Base-by-base conservation (phyloP, 345 rosid species). In the Sonneratia alba region DNA sequence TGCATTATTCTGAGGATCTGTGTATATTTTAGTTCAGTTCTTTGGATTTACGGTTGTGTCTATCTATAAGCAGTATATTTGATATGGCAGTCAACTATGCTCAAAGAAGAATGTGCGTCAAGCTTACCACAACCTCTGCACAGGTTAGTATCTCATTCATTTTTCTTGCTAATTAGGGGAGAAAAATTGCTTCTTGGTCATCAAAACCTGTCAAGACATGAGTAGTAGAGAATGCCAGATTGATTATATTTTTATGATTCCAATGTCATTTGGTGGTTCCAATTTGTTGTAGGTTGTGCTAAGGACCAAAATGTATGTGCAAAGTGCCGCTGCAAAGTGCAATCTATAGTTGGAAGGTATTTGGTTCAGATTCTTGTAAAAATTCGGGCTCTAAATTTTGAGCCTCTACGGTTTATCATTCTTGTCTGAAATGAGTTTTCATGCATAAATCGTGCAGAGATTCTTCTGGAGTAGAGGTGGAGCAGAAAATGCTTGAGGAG, bases 271-370 rank as follows among this genome's bases (percentile, higher is more conserved):
- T 21, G 49, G 69, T 70, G 48, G 48, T 63, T 36, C 59, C 65
- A 36, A 78, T 36, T 68, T 47, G 67, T 45, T 78, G 15, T 78
- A 94, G 98, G 87, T 70, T 95, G 99, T 83, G 99, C 99, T 0
- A 95, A 90, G 91, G 99, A 92, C 78, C 91, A 88, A 67, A 81
- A 86, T 16, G 93, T 95, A 13, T 90, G 97, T 66, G 96, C 98
- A 1, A 95, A 95, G 90, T 92, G 99, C 77, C 72, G 93, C 57
- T 85, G 87, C 74, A 75, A 66, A 19, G 90, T 80, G 64, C 85
- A 73, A 62, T 79, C 71, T 40, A 74, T 85, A 74, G 27, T 92
- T 66, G 96, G 96, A 86, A 94, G 96, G 98, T 91, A 72, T 11
- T 68, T 47, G 64, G 1, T 59, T 70, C 66, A 32, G 34, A 64